These are phyloP conservation scores for Penicillium olsonii DNA, from an alignment of 2,329 filamentous ascomycete species.

Conservation along the genomic window DNA sequence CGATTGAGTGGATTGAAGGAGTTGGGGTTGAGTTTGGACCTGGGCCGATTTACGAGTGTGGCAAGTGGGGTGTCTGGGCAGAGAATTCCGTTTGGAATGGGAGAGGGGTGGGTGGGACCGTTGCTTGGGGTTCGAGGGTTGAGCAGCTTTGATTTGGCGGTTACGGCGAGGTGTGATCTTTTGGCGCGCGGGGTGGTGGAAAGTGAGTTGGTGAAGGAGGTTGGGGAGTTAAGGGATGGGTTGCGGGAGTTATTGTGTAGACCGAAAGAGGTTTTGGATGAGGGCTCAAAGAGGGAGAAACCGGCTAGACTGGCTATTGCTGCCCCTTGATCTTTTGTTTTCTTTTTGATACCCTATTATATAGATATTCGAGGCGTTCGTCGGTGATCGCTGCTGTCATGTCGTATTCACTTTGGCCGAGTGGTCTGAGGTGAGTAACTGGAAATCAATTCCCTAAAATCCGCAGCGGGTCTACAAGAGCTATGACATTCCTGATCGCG, in stretches of 20 bases:
- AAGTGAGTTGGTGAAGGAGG: constrained; percentile 28
- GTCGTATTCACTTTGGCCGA: too few species aligned
- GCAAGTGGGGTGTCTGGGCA: constrained; percentile 20
- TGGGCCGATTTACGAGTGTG: constrained; percentile 32
- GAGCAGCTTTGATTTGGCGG: constrained; percentile 33
- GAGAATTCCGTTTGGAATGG: constrained; percentile 26
- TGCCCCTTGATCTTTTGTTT: constrained; percentile 22
- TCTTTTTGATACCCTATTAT: not conserved
- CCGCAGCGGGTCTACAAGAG: too few species aligned
- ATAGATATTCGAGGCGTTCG: too few species aligned
- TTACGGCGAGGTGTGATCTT: constrained; percentile 36
- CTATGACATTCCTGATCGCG: too few species aligned
- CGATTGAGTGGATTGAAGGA: constrained; percentile 20
- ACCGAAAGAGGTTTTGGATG: constrained; percentile 8
- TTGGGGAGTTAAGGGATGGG: constrained; percentile 27
- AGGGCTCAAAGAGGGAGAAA: constrained; percentile 2
- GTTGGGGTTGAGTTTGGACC: constrained; percentile 31
- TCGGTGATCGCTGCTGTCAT: too few species aligned
- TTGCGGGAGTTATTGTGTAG: constrained; percentile 29
- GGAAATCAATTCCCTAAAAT: too few species aligned
- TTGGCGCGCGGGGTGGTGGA: constrained; percentile 30
- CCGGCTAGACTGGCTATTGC: constrained; percentile 30
- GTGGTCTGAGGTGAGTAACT: too few species aligned
- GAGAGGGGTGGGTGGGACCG: constrained; percentile 33
- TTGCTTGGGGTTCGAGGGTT: constrained; percentile 32